Base-by-base conservation (phyloP, 1,284 basidiomycete genomes). In the Mycena sp. region DNA sequence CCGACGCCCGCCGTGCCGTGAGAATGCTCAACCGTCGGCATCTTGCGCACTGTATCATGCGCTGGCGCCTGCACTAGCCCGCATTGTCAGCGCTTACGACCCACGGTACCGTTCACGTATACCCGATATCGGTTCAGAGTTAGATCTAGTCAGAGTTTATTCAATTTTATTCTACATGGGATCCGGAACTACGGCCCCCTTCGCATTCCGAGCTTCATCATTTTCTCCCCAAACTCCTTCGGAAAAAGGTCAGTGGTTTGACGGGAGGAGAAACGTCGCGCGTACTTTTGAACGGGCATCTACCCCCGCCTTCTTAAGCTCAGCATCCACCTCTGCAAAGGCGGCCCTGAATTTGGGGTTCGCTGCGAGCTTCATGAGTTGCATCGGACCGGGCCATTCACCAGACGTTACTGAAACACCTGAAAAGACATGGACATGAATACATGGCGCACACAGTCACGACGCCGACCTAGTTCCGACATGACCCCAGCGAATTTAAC, bases 361-460 rank as follows among this genome's bases (percentile, higher is more conserved):
- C 12, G 23, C 28, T 26, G 65, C 62, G 28, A 67, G 62, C 44
- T 67, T 64, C 40, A 67, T 28, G 1, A 67, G 45, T 40, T 67
- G 65, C 41, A 64, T 50, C 1, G 65, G 65, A 19, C 62, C 62
- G 23, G 65, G 65, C 65, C 64, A 58, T 56, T 61, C 29, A 16
- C 65, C 65, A n/a, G 50, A 14, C 14, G 61, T 49, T 40, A 67
- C 37, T 23, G 6, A 1, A 7, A 67, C 56, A 43, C 65, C 65
- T 67, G n/a, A 32, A 4, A 57, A 49, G 4, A 43, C 10, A 49
- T 51, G 51, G 37, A 45, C 38, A 43, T 61, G 29, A 32, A 16
- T 7, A 3, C n/a, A 48, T 17, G 26, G 12, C 3, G 32, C 14
- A 46, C 19, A 11, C 21, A 50, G 19, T n/a, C 21, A 44, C n/a